These are phyloP conservation scores for Erodium moschatum DNA, from an alignment of 441 rosid species.

Conservation along the genomic window DNA sequence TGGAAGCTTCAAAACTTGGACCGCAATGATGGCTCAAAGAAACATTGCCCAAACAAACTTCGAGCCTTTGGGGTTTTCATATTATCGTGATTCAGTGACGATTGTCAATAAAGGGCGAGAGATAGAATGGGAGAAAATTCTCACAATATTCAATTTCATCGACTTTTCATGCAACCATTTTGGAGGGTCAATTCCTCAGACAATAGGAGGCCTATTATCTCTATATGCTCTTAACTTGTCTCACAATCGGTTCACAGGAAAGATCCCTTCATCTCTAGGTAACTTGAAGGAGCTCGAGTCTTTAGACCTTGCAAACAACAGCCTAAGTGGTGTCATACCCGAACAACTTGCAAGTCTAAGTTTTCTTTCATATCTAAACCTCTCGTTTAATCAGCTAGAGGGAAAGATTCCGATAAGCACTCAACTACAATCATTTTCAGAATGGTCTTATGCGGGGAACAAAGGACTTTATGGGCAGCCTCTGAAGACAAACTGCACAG, in stretches of 20 bases:
- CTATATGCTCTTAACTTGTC: conserved; percentile 5
- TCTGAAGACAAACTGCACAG: not conserved
- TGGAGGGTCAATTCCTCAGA: not conserved
- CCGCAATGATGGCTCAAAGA: not conserved
- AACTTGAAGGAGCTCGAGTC: conserved; percentile 7
- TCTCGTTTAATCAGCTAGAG: not conserved
- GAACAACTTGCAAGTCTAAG: conserved; percentile 3
- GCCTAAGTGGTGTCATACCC: not conserved
- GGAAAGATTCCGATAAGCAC: conserved; percentile 5
- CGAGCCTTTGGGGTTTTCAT: not conserved
- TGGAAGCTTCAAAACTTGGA: conserved; percentile 7
- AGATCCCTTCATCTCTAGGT: conserved; percentile 1
- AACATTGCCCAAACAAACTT: not conserved
- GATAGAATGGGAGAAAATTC: not conserved
- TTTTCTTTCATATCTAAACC: not conserved
- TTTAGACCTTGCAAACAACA: conserved; percentile 4
- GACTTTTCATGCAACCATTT: conserved; percentile 3
- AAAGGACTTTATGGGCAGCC: not conserved
- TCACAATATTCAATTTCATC: not conserved
- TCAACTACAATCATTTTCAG: conserved; percentile 6
- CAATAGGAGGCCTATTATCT: not conserved
- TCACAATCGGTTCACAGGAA: not conserved
- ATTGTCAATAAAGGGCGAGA: not conserved
- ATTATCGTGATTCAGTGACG: not conserved
- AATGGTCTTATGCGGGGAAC: conserved; percentile 1